Evolutionary conservation across 2,329 filamentous ascomycete species (phyloP).

Genomic region (Penicillium sp.): DNA sequence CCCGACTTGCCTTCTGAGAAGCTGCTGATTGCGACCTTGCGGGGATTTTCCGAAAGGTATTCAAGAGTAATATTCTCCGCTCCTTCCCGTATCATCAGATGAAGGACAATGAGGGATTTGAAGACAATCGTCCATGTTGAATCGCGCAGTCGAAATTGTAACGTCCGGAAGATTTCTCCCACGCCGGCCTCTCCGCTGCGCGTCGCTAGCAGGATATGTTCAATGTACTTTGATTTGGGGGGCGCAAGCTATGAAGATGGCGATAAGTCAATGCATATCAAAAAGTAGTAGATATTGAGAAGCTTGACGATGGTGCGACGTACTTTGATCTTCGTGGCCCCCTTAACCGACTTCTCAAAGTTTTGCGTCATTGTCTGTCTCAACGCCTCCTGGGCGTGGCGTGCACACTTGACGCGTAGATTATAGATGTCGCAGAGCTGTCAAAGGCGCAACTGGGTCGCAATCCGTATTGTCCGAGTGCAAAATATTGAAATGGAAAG

Average conservation of each 20-base stretch:
- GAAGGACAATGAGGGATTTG: conserved; percentile 92
- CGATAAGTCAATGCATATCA: conserved; percentile 18
- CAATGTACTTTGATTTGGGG: conserved; percentile 98
- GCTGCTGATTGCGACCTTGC: conserved; percentile 78
- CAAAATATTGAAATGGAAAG: not conserved
- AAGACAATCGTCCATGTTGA: conserved; percentile 99
- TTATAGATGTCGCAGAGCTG: not conserved
- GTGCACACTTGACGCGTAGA: conserved; percentile 2
- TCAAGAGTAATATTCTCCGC: conserved; percentile 81
- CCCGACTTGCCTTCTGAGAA: conserved; percentile 77
- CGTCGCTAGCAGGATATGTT: conserved; percentile 93
- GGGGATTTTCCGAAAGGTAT: conserved; percentile 77
- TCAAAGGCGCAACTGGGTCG: not conserved
- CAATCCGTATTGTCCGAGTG: not conserved
- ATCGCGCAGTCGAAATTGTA: conserved; percentile 84
- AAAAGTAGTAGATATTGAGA: conserved; percentile 12
- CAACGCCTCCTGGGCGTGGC: conserved; percentile 2
- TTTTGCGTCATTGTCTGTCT: conserved; percentile 48
- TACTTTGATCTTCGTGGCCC: conserved; percentile 96
- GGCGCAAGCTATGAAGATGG: conserved; percentile 67
- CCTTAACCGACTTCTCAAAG: conserved; percentile 99
- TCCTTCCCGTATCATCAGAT: conserved; percentile 96
- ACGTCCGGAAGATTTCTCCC: conserved; percentile 87
- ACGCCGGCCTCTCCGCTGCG: conserved; percentile 93
- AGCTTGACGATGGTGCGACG: conserved; percentile 21